Percentiles rank a stretch among this genome's conserved stretches.
Conservation (phyloP, 106 monocot species). For the Dioscorea dumetorum region DNA sequence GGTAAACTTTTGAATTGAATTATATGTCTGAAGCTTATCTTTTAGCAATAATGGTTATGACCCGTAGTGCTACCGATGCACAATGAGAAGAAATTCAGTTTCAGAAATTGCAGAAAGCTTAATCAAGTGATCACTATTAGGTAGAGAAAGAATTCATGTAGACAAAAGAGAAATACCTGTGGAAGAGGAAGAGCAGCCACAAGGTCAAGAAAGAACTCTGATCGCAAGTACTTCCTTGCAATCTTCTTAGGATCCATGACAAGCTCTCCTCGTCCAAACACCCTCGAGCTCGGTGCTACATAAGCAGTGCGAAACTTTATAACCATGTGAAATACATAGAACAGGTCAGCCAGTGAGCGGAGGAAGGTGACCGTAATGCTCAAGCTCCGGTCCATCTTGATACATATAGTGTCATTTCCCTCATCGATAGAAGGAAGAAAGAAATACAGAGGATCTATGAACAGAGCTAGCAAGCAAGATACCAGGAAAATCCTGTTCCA, state of each 20-base stretch:
- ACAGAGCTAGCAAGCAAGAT: slow-evolving; percentile 52
- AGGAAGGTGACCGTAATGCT: slow-evolving; percentile 38
- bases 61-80: too few species aligned
- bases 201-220: slow-evolving; percentile 71
- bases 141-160: too few species aligned
- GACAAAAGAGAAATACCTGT: slow-evolving; percentile 34
- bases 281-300: slow-evolving; percentile 74
- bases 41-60: too few species aligned
- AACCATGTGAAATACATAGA: slow-evolving; percentile 69
- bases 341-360: slow-evolving; percentile 46
- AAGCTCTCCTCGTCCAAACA: slow-evolving; percentile 89
- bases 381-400: slow-evolving; percentile 37
- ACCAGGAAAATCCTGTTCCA: slow-evolving; percentile 62
- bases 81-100: too few species aligned
- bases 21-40: too few species aligned
- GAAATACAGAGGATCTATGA: slow-evolving; percentile 66
- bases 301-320: slow-evolving; percentile 84
- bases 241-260: slow-evolving; percentile 74
- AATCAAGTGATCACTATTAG: too few species aligned
- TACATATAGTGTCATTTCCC: slow-evolving; percentile 23
- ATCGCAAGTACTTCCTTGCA: slow-evolving; percentile 51
- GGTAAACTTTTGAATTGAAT: too few species aligned
- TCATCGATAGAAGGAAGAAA: slow-evolving; percentile 41
- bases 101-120: too few species aligned
- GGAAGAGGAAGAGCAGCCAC: slow-evolving; percentile 81